Percentiles rank a stretch among this genome's conserved stretches.
phyloP scores from a whole-genome alignment of 2,329 filamentous ascomycete genomes.

The Basipetospora chlamydospora region DNA sequence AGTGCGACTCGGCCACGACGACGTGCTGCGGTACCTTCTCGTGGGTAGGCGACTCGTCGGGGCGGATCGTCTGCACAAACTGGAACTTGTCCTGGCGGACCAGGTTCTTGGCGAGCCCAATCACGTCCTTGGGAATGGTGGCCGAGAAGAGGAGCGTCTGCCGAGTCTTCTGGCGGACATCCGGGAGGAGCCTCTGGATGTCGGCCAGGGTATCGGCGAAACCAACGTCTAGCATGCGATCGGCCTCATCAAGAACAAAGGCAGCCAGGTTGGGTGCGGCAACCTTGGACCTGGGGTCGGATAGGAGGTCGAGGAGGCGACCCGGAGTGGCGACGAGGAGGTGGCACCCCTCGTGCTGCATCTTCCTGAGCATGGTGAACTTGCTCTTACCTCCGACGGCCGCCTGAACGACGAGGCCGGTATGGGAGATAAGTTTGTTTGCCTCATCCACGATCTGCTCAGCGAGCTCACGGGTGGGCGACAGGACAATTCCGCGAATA shows the following conservation, averaged over 20 bases:
- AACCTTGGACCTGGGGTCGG: slow-evolving; percentile 48
- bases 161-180: slow-evolving; percentile 46
- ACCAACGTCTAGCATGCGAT: slow-evolving; percentile 95
- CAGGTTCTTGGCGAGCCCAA: slow-evolving; percentile 60
- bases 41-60: slow-evolving; percentile 75
- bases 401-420: slow-evolving; percentile 51
- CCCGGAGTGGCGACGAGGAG: slow-evolving; percentile 84
- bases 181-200: slow-evolving; percentile 50
- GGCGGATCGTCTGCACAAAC: slow-evolving; percentile 76
- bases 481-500: slow-evolving; percentile 58
- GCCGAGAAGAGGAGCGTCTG: slow-evolving; percentile 95
- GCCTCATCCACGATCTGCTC: slow-evolving; percentile 75
- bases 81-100: slow-evolving; percentile 70
- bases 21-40: slow-evolving; percentile 68
- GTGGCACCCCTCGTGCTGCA: slow-evolving; percentile 67
- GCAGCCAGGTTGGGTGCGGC: slow-evolving; percentile 72
- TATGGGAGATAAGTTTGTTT: slow-evolving; percentile 46
- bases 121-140: slow-evolving; percentile 74
- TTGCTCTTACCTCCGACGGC: slow-evolving; percentile 93
- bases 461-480: slow-evolving; percentile 68
- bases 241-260: slow-evolving; percentile 90
- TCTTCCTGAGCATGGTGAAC: slow-evolving; percentile 46
- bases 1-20: slow-evolving; percentile 50
- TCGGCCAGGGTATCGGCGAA: slow-evolving; percentile 52
- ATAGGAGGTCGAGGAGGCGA: slow-evolving; percentile 67